Conservation (phyloP, 2,329 filamentous ascomycete genomes). For the Mycocentrospora acerina region DNA sequence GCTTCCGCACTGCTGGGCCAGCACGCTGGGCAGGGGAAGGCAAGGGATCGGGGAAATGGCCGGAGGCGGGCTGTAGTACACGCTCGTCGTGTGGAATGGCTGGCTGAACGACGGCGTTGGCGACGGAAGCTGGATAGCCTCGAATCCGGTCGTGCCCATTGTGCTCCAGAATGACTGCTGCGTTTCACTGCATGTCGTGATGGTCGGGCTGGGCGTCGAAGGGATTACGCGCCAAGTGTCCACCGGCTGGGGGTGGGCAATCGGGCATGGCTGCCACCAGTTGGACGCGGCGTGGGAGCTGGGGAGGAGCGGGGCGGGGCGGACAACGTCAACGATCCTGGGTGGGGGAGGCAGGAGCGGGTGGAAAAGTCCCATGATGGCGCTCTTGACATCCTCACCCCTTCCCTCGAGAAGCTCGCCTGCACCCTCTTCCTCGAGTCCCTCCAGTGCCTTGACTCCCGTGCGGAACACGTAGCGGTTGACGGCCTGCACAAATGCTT, state of each 20-base stretch:
- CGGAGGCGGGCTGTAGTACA: slow-evolving; percentile 77
- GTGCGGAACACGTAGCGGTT: slow-evolving; percentile 97
- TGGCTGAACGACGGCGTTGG: slow-evolving; percentile 79
- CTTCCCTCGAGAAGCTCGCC: slow-evolving; percentile 90
- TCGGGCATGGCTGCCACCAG: slow-evolving; percentile 73
- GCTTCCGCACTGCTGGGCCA: slow-evolving; percentile 79
- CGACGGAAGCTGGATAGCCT: slow-evolving; percentile 71
- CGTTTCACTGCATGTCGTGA: slow-evolving; percentile 70
- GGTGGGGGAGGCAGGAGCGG: slow-evolving; percentile 85
- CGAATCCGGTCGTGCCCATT: slow-evolving; percentile 61
- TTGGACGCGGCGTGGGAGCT: slow-evolving; percentile 72
- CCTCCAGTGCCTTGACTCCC: slow-evolving; percentile 84
- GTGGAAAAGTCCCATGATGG: slow-evolving; percentile 79
- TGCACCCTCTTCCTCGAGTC: slow-evolving; percentile 92
- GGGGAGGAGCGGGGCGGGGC: slow-evolving; percentile 80
- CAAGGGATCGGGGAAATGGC: slow-evolving; percentile 72
- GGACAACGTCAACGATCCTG: slow-evolving; percentile 84
- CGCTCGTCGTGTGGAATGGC: slow-evolving; percentile 48
- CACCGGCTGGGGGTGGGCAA: slow-evolving; percentile 70
- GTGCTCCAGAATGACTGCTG: slow-evolving; percentile 75
- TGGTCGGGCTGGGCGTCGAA: slow-evolving; percentile 75
- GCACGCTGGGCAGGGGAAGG: slow-evolving; percentile 82
- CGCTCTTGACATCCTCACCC: slow-evolving; percentile 89
- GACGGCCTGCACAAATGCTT: slow-evolving; percentile 92
- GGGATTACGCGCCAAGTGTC: slow-evolving; percentile 90